Conservation (phyloP, 108 stramenopile genomes). For the Discostella pseudostelligera region DNA sequence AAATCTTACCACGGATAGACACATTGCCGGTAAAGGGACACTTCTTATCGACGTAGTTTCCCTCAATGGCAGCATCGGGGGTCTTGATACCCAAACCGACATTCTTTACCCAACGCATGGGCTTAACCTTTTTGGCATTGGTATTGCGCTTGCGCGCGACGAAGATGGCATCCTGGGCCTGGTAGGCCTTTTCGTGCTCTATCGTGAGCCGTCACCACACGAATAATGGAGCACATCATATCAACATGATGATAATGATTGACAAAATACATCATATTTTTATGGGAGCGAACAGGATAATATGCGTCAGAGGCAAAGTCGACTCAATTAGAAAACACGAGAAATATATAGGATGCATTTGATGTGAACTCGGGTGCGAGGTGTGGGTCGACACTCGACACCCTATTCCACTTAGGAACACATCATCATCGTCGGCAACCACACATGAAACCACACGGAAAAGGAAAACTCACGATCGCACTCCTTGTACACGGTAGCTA, state of each 20-base stretch:
- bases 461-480: constrained; percentile 68
- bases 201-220: constrained; percentile 58
- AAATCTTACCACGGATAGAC: constrained; percentile 96
- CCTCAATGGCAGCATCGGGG: constrained; percentile 93
- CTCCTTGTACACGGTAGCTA: constrained; percentile 80
- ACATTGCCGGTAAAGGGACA: constrained; percentile 99
- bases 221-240: constrained; percentile 37
- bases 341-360: neutral
- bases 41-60: constrained; percentile 99
- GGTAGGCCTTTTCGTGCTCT: constrained; percentile 98
- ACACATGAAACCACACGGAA: no score
- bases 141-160: constrained; percentile 93
- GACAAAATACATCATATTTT: constrained; percentile 6
- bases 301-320: neutral
- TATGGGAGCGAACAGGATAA: neutral
- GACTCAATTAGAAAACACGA: neutral
- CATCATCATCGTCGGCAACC: no score
- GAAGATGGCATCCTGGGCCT: constrained; percentile 99
- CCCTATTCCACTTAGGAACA: neutral
- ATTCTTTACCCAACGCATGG: constrained; percentile 93
- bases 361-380: neutral
- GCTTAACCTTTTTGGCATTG: constrained; percentile 72
- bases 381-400: neutral
- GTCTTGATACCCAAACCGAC: constrained; percentile 99
- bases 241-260: no score